A percentile compares a stretch with the other conserved stretches of the same genome.
Conservation (phyloP, 75 land plant genomes). For the Ceratopteris richardii region DNA sequence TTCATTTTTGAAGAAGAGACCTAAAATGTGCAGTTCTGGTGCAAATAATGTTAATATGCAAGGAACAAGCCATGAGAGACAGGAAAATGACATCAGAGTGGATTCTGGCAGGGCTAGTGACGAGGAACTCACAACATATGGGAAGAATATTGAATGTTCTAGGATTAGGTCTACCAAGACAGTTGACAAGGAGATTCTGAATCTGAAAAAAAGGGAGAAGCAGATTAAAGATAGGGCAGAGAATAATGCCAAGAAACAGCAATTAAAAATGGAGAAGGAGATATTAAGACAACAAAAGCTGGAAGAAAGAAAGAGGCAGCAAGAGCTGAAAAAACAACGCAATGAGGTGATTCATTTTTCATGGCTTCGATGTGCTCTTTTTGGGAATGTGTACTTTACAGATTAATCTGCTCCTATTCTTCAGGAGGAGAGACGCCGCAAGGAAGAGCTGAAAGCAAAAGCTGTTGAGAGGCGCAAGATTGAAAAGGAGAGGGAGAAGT, state of each 20-base stretch:
- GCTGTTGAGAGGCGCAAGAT: constrained; percentile 51
- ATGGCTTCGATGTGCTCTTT: too few species aligned
- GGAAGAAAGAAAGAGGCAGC: constrained; percentile 20
- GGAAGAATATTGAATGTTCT: background rate
- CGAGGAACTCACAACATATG: background rate
- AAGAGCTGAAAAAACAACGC: constrained; percentile 20
- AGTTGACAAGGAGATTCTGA: background rate
- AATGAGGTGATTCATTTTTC: constrained; percentile 52
- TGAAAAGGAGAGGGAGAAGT: constrained; percentile 67
- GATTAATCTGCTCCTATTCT: background rate
- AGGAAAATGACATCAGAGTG: too few species aligned
- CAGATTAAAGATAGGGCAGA: background rate
- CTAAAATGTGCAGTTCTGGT: too few species aligned
- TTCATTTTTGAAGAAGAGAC: too few species aligned
- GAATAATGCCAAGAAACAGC: background rate
- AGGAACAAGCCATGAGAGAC: too few species aligned
- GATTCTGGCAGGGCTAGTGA: too few species aligned
- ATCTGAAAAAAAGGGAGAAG: background rate
- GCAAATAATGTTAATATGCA: too few species aligned
- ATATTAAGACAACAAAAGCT: constrained; percentile 17
- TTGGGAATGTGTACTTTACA: too few species aligned
- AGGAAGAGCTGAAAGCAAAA: constrained; percentile 65
- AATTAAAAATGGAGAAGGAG: constrained; percentile 9
- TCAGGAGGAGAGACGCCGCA: constrained; percentile 75
- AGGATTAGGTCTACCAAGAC: background rate